Base-by-base conservation (phyloP, 345 rosid species). In the Rhodamnia rubescens region DNA sequence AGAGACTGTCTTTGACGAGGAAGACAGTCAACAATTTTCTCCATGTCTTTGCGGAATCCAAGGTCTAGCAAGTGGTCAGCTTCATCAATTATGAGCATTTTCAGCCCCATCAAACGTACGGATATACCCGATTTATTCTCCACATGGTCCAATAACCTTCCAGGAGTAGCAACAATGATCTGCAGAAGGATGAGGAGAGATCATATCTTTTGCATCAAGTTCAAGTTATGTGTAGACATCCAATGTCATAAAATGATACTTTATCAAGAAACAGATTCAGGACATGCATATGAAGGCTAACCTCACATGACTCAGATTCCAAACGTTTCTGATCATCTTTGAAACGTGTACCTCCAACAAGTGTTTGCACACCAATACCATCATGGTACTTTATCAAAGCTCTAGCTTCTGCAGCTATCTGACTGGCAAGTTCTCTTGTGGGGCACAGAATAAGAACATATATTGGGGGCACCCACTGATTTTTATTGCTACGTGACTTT, bases 111-210 rank as follows among this genome's bases (percentile, higher is more conserved):
- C 92, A 98, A 90, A 82, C 94, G 95, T 75, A 92, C 88, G 42
- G 96, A 93, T 88, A 98, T 75, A 87, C 95, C 92, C 82, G 98
- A 95, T 88, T 91, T 96, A 85, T 93, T 94, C 93, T 98, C 99
- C 82, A 96, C 90, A 85, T 97, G 99, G 91, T 97, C 99, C 93
- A 96, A 87, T 84, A 97, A 90, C 85, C 99, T 92, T 82, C 99
- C 99, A 54, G 99, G 99, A 59, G 99, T 96, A 56, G 98, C 99
- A 90, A 97, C 92, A 82, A 96, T 89, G 85, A 97, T 94, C 99
- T 97, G 89, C 86, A 84, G 58, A 40, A 32, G 22, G 53, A 22
- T 18, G 29, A 11, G 11, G 64, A 83, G 22, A 84, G 56, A 49
- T 32, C 18, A 64, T 36, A 36, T 8, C 40, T 69, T 22, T 54